Base-by-base conservation (phyloP, 2,329 filamentous ascomycete genomes). In the Aureobasidium sp. region DNA sequence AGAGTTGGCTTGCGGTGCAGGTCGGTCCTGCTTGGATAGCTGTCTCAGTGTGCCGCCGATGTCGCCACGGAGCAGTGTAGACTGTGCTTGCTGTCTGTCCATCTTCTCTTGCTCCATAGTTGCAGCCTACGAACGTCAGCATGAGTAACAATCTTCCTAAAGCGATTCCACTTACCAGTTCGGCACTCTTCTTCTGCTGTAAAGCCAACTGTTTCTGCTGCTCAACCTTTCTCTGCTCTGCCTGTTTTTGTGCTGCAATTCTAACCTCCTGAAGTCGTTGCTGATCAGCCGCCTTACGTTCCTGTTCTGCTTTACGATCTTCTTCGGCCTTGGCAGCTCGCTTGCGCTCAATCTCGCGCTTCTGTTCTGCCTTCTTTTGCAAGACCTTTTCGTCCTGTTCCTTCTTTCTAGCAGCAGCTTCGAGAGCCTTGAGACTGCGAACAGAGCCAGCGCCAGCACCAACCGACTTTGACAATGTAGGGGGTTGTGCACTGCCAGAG, bases 321-420 rank as follows among this genome's bases (percentile, higher is more conserved):
- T 88, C 83, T 65, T 89, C 86, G 62, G 87, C 85, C 65, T 87
- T 85, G 17, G 82, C 84, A 50, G 83, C 83, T 62, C 88, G 82
- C 74, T 91, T 90, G 50, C 88, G 85, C 70, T 95, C 90, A 35
- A 88, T 77, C 67, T 95, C 89, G 17, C 85, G 82, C 74, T 95
- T 96, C 38, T 87, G 85, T 21, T 95, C 89, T 9, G 86, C 85
- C 69, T 90, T 93, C 53, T 86, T 84, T 67, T 91, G 86, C 15
- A 84, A 84, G 65, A 91, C 89, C 50, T 85, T 84, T 69, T 95
- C 90, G 67, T 95, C 91, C 70, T 84, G 87, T 71, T 95, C 90
- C 70, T 88, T 93, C 73, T 91, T 92, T 69, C 85, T 87, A 40
- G 89, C 88, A 2, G 87, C 89, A 50, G 88, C 79, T 58, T 92